Base-by-base conservation (phyloP, 2,329 filamentous ascomycete species). In the Sclerotinia minor region DNA sequence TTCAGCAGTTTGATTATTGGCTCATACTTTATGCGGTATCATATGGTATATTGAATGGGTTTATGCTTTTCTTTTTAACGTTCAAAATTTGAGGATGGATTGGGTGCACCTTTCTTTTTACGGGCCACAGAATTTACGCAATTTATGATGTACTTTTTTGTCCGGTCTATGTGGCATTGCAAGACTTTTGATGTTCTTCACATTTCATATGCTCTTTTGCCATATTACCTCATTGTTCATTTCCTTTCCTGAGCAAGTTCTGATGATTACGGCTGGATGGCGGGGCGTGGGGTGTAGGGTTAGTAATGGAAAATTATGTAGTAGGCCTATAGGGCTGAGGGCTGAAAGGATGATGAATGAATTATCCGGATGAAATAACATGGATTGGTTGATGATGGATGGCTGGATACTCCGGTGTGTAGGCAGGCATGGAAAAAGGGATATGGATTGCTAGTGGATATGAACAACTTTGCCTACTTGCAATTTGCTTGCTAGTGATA, bases 1-100 rank as follows among this genome's bases (percentile, higher is more conserved):
- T 50, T 66, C 44, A 60, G 64, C 64, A 66, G 35, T 45, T 66
- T 60, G 44, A 66, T 66, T 49, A 41, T 59, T 50, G 52, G 64
- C 59, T 63, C 32, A 63, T 41, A 45, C 52, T 65, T 65, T 65
- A 13, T 47, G 64, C 53, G 44, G 26, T 50, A 49, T 66, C 64
- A 66, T 60, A 58, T 15, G 41, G n/a, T 54, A 41, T 55, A 52
- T 52, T 52, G 57, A 65, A 65, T 55, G 52, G 35, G 50, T 15
- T 53, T 55, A 45, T 66, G 53, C 53, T 66, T 50, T 60, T 66
- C 44, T 65, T 66, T 66, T 60, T 58, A 44, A 50, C 53, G 21
- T 45, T 29, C 9, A 47, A 58, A 59, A 66, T 49, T 60, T 26
- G 45, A 63, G 59, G 59, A 66, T 44, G 64, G 64, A 66, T 59